Evolutionary conservation across 2,329 filamentous ascomycete genomes (phyloP).

Genomic region (Aspergillus caelatus): DNA sequence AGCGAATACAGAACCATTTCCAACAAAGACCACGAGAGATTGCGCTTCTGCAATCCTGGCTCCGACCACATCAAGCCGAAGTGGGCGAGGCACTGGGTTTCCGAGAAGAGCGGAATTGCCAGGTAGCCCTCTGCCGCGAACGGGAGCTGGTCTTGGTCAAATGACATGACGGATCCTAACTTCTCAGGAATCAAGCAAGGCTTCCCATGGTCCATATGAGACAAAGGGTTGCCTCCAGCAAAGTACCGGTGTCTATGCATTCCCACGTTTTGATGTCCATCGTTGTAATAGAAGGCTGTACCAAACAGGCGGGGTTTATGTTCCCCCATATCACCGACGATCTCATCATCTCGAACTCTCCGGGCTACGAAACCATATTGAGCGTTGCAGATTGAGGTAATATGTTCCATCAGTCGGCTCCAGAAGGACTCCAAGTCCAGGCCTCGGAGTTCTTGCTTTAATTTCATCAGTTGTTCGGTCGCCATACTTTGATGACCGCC

Average conservation of each 20-base stretch:
- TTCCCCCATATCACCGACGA: slow-evolving; percentile 63
- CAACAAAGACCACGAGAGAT: slow-evolving; percentile 66
- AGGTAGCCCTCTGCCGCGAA: slow-evolving; percentile 68
- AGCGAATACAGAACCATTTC: slow-evolving; percentile 70
- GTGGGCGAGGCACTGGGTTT: slow-evolving; percentile 68
- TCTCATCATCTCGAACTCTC: slow-evolving; percentile 62
- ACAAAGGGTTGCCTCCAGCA: slow-evolving; percentile 66
- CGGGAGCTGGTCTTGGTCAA: slow-evolving; percentile 61
- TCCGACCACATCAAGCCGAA: slow-evolving; percentile 73
- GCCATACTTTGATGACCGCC: slow-evolving; percentile 60
- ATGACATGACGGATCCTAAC: slow-evolving; percentile 62
- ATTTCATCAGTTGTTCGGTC: slow-evolving; percentile 59
- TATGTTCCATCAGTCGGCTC: slow-evolving; percentile 63
- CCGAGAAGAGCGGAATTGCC: slow-evolving; percentile 65
- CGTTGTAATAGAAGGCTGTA: slow-evolving; percentile 67
- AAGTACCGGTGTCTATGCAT: slow-evolving; percentile 65
- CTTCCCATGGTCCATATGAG: slow-evolving; percentile 72
- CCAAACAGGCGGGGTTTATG: slow-evolving; percentile 66
- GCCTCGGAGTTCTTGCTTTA: slow-evolving; percentile 60
- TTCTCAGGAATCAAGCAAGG: slow-evolving; percentile 68
- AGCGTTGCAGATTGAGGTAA: slow-evolving; percentile 64
- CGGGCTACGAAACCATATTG: slow-evolving; percentile 72
- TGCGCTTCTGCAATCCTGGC: slow-evolving; percentile 59
- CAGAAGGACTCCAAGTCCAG: slow-evolving; percentile 65
- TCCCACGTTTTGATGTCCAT: slow-evolving; percentile 56